Evolutionary conservation across 1,284 basidiomycete genomes (phyloP).

Genomic region (Leccinum pallidistipes): DNA sequence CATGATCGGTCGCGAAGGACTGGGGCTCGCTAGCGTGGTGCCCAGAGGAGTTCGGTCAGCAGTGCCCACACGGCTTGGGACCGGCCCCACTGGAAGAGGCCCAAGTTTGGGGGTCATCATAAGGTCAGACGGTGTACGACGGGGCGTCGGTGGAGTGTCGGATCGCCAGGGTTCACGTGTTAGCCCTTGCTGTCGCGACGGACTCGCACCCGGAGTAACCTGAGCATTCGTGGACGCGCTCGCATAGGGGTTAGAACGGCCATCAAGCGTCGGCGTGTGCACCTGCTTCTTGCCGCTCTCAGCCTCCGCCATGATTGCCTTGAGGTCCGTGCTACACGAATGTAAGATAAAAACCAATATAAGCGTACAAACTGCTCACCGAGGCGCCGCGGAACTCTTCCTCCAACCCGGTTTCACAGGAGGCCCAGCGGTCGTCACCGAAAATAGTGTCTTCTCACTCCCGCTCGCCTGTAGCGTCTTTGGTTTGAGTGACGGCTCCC

Average conservation of each 20-base stretch:
- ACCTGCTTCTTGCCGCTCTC: slow-evolving; percentile 36
- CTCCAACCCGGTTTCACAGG: slow-evolving; percentile 41
- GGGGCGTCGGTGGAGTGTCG: slow-evolving; percentile 2
- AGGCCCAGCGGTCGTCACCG: neutral
- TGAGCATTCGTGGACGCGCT: neutral
- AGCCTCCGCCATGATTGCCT: slow-evolving; percentile 83
- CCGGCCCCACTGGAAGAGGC: neutral
- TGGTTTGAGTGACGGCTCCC: slow-evolving; percentile 2
- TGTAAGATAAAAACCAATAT: neutral
- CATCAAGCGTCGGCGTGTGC: neutral
- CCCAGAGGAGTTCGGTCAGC: neutral
- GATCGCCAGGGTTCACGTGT: slow-evolving; percentile 2
- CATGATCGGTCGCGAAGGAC: slow-evolving; percentile 36
- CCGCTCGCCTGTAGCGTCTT: neutral
- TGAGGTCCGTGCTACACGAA: slow-evolving; percentile 69
- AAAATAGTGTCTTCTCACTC: slow-evolving; percentile 2
- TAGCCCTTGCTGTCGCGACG: slow-evolving; percentile 2
- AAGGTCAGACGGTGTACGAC: slow-evolving; percentile 7
- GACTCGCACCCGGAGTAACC: neutral
- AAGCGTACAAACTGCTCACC: slow-evolving; percentile 37
- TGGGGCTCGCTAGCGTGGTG: slow-evolving; percentile 10
- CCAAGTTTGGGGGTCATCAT: slow-evolving; percentile 7
- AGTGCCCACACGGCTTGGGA: neutral
- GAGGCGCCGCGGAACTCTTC: slow-evolving; percentile 36
- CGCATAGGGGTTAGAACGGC: neutral